Base-by-base conservation (phyloP, 1,284 basidiomycete species). In the Tylopilus orsonianus region DNA sequence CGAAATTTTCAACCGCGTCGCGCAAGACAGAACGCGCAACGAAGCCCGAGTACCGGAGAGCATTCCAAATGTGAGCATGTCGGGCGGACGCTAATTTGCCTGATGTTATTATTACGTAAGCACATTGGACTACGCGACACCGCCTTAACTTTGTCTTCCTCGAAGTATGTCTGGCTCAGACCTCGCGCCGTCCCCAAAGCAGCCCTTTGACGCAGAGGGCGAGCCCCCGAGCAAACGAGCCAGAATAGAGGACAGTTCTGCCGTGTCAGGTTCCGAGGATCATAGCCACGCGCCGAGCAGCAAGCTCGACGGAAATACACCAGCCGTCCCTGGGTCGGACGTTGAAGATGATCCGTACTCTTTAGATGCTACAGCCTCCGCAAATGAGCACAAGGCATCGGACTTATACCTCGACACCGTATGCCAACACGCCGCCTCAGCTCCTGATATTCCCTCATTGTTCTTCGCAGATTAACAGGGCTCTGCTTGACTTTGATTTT, bases 391-490 rank as follows among this genome's bases (percentile, higher is more conserved):
- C 42, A 78, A 78, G 44, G 79, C 85, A 35, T 87, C 89, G 41
- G 95, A 98, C 69, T 77, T 98, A 58, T 98, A 98, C 68, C 85
- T 99, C 48, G 96, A 99, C 71, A 98, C 96, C 46, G 94, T 91
- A 69, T 66, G 78, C 70, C 46, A 56, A 43, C 46, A 56, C 41
- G 55, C 55, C 44, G 19, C 42, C 24, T 40, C 49, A 34, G 41
- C 46, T 54, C 45, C 48, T 40, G 48, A 48, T 43, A 41, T 50
- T 53, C 56, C 42, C 57, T 64, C 50, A 56, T 50, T 27, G 50
- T 50, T 46, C 37, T 46, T 54, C 55, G 47, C 59, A 93, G 94
- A 89, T 97, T 56, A 93, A 95, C 63, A 81, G 94, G 49, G 81
- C 80, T 47, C 77, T 85, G 33, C 83, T 99, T 52, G 97, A 99